A percentile compares a stretch with the other conserved stretches of the same genome.
These are phyloP conservation scores for Phytophthora gonapodyides DNA, from an alignment of 352 stramenopile species.

Conservation along the genomic window DNA sequence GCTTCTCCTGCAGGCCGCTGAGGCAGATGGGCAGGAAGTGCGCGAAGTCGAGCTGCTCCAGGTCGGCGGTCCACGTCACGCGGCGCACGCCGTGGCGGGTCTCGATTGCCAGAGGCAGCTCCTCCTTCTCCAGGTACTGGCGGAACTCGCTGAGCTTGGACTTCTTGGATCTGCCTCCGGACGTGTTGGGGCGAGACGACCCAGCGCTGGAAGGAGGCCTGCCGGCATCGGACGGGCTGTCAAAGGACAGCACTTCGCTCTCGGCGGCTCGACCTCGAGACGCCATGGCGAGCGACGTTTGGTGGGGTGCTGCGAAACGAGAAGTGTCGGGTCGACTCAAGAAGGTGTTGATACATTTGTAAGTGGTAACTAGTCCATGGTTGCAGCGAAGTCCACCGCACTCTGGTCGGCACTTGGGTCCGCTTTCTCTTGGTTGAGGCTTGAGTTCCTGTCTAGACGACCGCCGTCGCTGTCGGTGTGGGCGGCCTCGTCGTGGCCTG, in stretches of 20 bases:
- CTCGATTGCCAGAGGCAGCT: slow-evolving; percentile 66
- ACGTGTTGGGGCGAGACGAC: slow-evolving; percentile 44
- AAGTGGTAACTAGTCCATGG: slow-evolving; percentile 3
- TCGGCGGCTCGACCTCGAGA: slow-evolving; percentile 27
- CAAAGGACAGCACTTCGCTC: slow-evolving; percentile 62
- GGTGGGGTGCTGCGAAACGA: slow-evolving; percentile 2
- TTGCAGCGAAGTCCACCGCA: background rate
- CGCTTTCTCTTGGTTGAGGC: background rate
- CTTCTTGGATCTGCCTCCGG: slow-evolving; percentile 57
- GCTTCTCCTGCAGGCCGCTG: slow-evolving; percentile 67
- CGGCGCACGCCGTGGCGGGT: slow-evolving; percentile 45
- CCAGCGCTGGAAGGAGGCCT: slow-evolving; percentile 11
- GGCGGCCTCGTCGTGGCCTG: background rate
- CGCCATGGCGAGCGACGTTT: slow-evolving; percentile 18
- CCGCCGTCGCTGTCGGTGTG: slow-evolving; percentile 4
- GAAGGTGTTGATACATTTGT: slow-evolving; percentile 2
- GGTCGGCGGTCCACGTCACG: slow-evolving; percentile 61
- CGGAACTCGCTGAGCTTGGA: slow-evolving; percentile 75
- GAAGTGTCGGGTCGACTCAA: slow-evolving; percentile 1
- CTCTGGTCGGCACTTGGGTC: background rate
- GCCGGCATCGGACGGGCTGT: slow-evolving; percentile 24
- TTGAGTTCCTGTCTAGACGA: slow-evolving; percentile 3
- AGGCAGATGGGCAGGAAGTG: slow-evolving; percentile 79
- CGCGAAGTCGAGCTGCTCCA: slow-evolving; percentile 61
- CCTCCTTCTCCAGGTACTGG: slow-evolving; percentile 66